Conservation (phyloP, 2,329 filamentous ascomycete species). For the Cordyceps cateniannulata region DNA sequence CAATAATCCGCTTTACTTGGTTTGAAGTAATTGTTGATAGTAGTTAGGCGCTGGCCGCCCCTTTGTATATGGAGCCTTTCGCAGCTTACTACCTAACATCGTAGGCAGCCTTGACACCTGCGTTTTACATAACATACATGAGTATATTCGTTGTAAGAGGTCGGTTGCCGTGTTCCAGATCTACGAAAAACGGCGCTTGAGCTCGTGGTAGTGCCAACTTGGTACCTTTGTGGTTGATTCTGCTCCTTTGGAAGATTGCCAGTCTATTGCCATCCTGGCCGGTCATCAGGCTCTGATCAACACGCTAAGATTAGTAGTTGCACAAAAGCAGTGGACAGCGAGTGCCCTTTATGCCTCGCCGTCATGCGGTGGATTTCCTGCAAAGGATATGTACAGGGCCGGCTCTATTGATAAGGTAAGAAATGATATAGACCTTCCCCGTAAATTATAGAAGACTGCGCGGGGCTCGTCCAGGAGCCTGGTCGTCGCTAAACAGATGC, state of each 20-base stretch:
- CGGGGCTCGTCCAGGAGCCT: neutral
- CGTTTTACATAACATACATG: neutral
- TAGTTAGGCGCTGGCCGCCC: neutral
- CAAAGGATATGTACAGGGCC: neutral
- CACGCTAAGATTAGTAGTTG: neutral
- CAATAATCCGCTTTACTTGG: conserved; percentile 7
- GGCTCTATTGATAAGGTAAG: neutral
- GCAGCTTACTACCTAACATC: no score
- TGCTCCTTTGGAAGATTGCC: neutral
- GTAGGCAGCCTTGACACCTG: neutral
- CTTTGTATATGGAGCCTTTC: no score
- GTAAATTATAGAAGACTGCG: neutral
- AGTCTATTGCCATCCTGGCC: no score
- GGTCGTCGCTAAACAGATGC: neutral
- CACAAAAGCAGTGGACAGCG: neutral
- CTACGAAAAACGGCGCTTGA: neutral
- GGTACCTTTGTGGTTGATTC: no score
- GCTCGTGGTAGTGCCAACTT: neutral
- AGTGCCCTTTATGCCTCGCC: neutral
- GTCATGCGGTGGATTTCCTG: neutral
- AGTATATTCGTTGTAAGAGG: neutral
- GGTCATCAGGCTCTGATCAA: neutral
- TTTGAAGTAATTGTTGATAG: neutral
- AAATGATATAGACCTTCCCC: neutral
- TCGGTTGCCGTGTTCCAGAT: neutral